A percentile compares a stretch with the other conserved stretches of the same genome.
Conservation (phyloP, 1,284 basidiomycete species). For the Malassezia vespertilionis region DNA sequence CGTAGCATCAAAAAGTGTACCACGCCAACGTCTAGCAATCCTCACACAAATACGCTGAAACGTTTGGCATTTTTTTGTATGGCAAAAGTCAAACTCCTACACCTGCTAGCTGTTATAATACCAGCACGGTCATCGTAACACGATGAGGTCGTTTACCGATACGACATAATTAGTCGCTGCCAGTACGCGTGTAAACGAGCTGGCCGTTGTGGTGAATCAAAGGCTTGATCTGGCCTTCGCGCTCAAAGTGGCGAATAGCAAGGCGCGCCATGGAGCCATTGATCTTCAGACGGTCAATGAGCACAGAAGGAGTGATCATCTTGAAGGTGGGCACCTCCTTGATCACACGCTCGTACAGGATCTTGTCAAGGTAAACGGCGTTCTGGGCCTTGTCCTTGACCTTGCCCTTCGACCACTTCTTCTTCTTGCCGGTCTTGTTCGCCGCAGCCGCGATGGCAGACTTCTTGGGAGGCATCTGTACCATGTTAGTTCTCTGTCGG, state of each 20-base stretch:
- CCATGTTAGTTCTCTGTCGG: neutral
- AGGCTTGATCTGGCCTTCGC: conserved; percentile 87
- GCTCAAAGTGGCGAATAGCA: conserved; percentile 86
- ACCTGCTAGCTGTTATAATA: conserved; percentile 3
- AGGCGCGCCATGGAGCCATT: conserved; percentile 88
- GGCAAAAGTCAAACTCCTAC: neutral
- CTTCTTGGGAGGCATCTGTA: conserved; percentile 48
- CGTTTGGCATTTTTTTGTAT: neutral
- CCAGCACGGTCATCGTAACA: neutral
- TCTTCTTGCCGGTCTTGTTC: conserved; percentile 65
- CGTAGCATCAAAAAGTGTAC: too few species aligned
- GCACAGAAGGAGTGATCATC: conserved; percentile 76
- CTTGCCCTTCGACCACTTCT: conserved; percentile 99
- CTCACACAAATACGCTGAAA: neutral
- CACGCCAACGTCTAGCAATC: neutral
- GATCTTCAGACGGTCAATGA: conserved; percentile 94
- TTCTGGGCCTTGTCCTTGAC: conserved; percentile 89
- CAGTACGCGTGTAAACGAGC: conserved; percentile 63
- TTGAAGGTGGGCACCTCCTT: conserved; percentile 99
- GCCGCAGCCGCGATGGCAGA: conserved; percentile 46
- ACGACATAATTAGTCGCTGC: conserved; percentile 11
- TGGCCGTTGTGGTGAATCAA: conserved; percentile 92
- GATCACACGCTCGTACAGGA: conserved; percentile 82
- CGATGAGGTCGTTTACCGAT: neutral
- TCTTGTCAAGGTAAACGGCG: conserved; percentile 63